Evolutionary conservation across 2,329 filamentous ascomycete species (phyloP), one percentile per base, ranked within the genome.

Genomic region (Alternaria sp.): DNA sequence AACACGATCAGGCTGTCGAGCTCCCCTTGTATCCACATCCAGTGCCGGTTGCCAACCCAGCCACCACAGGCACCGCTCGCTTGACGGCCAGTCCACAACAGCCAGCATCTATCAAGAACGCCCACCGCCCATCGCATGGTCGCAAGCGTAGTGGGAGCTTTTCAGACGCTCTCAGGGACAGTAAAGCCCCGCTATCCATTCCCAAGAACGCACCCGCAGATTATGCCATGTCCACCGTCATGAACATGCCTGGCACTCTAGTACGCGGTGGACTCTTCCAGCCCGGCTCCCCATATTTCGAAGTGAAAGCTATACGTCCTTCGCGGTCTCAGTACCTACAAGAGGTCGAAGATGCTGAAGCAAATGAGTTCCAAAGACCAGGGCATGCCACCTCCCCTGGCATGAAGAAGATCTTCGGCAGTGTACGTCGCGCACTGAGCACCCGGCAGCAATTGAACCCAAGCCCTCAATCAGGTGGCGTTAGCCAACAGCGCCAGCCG

Each of bases 71-170:
- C 3, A 70, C 70, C n/a, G 48, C 68, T 36, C 71, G 73, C n/a
- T 53, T 71, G n/a, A 66, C 69, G 34, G 60, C 67, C 4, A 74
- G 67, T 42, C 73, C 72, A 41, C 75, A 72, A 49, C 69, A 72
- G 36, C 57, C 64, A 8, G 46, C 62, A 0, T 69, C 73, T 3
- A 62, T 62, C 23, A 76, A 72, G 54, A 71, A 66, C 41, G 57
- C 62, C 10, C 69, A 65, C 40, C 68, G 70, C 23, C 71, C 70
- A 7, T 62, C 70, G 24, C 70, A 75, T 52, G 83, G 81, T 3
- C 93, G 97, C 77, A 93, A 92, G 76, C 88, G 93, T 23, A 96
- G 91, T 72, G 92, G 89, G 49, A 97, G 93, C 74, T 89, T 95
- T 68, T 91, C 90, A 0, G 92, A 97, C 78, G 94, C 93, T 1